A percentile compares a stretch with the other conserved stretches of the same genome.
phyloP scores from a whole-genome alignment of 2,329 filamentous ascomycete genomes.

The Apiospora marii region DNA sequence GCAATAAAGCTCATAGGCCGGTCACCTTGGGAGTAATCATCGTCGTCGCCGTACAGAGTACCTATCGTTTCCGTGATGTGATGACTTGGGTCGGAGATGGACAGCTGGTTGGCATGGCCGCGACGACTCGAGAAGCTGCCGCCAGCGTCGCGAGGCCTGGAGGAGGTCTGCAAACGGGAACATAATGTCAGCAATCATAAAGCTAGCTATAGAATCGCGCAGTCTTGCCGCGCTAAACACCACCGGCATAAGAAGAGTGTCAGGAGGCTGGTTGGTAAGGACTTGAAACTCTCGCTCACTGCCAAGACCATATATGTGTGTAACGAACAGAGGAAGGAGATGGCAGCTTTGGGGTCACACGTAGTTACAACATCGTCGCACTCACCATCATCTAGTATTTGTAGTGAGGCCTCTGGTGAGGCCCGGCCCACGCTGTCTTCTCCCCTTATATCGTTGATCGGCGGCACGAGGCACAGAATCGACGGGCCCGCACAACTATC shows the following conservation, averaged over 20 bases:
- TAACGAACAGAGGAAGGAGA: background rate
- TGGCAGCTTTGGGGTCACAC: background rate
- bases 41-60: constrained; percentile 84
- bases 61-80: constrained; percentile 95
- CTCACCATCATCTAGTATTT: constrained; percentile 31
- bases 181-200: background rate
- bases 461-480: constrained; percentile 29
- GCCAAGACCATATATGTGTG: background rate
- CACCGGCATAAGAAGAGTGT: background rate
- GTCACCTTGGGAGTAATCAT: constrained; percentile 59
- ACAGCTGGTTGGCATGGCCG: constrained; percentile 65
- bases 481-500: constrained; percentile 28
- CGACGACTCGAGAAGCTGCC: constrained; percentile 65
- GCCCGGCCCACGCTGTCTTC: constrained; percentile 26
- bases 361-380: background rate
- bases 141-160: constrained; percentile 64
- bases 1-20: constrained; percentile 80
- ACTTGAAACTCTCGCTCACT: background rate
- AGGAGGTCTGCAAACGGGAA: constrained; percentile 58
- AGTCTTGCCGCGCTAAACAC: background rate
- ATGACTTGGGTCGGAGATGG: constrained; percentile 87
- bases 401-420: constrained; percentile 23
- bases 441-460: constrained; percentile 21
- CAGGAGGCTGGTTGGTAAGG: background rate
- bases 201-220: background rate